phyloP scores from a whole-genome alignment of 768 basidiomycete species.

The Chlorophyllum brunneum region DNA sequence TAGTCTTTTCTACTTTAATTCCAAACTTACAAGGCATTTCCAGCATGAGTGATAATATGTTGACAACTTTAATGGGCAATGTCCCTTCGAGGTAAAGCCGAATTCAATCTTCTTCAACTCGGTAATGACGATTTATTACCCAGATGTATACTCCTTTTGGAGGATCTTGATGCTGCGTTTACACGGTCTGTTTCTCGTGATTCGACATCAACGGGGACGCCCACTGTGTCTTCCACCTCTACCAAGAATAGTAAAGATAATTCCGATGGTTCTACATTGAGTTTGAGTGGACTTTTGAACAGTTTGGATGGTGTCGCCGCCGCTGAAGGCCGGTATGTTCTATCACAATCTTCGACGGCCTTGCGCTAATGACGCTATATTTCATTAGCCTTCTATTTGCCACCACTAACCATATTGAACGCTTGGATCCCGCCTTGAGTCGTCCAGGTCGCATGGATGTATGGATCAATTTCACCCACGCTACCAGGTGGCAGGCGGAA shows the following conservation, averaged over 20 bases:
- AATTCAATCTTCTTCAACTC: constrained; percentile 6
- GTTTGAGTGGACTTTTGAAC: constrained; percentile 82
- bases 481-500: constrained; percentile 90
- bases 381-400: constrained; percentile 73
- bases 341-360: background rate
- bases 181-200: constrained; percentile 86
- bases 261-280: constrained; percentile 71
- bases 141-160: constrained; percentile 89
- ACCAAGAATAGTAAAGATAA: constrained; percentile 38
- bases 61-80: constrained; percentile 84
- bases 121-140: constrained; percentile 14
- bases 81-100: constrained; percentile 69
- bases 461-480: constrained; percentile 88
- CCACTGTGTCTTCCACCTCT: constrained; percentile 42
- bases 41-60: constrained; percentile 89
- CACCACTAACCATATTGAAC: constrained; percentile 92
- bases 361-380: constrained; percentile 12
- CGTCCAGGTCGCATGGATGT: constrained; percentile 91
- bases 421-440: constrained; percentile 84
- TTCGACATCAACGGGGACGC: constrained; percentile 70
- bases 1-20: constrained; percentile 2
- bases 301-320: constrained; percentile 84
- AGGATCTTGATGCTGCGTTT: constrained; percentile 92
- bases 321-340: constrained; percentile 76
- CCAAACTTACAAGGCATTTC: constrained; percentile 13